Percentiles rank a stretch among this genome's conserved stretches.
Evolutionary conservation across 2,329 filamentous ascomycete genomes (phyloP).

Genomic region (Aotearoamyces nothofagi): DNA sequence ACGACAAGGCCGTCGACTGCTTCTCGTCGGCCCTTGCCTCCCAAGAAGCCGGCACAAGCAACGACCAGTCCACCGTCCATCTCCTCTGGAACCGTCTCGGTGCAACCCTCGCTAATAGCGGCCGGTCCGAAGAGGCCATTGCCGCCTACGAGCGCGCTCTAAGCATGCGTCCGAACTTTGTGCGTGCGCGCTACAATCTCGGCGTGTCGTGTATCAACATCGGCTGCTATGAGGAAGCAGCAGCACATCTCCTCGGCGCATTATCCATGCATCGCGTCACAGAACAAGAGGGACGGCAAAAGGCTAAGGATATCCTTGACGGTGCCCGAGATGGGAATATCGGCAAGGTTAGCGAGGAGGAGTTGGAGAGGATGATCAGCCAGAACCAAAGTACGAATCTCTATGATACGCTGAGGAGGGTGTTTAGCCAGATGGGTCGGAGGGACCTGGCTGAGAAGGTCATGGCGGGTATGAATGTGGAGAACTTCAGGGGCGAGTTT

Average conservation of each 20-base stretch:
- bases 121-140: conserved; percentile 88
- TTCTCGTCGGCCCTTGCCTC: conserved; percentile 83
- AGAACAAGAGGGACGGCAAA: conserved; percentile 69
- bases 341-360: conserved; percentile 45
- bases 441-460: conserved; percentile 80
- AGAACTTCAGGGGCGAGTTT: conserved; percentile 78
- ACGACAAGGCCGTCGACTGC: conserved; percentile 97
- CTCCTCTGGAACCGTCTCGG: conserved; percentile 95
- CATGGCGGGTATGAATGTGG: conserved; percentile 78
- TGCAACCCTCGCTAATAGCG: conserved; percentile 88
- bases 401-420: conserved; percentile 82
- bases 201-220: conserved; percentile 97
- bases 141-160: conserved; percentile 91
- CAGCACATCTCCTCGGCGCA: conserved; percentile 80
- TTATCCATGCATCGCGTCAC: conserved; percentile 92
- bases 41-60: conserved; percentile 69
- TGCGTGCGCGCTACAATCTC: conserved; percentile 90
- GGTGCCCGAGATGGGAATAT: conserved; percentile 27
- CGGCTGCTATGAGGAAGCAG: conserved; percentile 84
- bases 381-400: conserved; percentile 96
- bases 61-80: conserved; percentile 75
- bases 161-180: conserved; percentile 85
- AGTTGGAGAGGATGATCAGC: conserved; percentile 74
- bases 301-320: conserved; percentile 63
- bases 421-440: conserved; percentile 93